phyloP scores from a whole-genome alignment of 2,329 filamentous ascomycete species.

The Apiospora sp. region DNA sequence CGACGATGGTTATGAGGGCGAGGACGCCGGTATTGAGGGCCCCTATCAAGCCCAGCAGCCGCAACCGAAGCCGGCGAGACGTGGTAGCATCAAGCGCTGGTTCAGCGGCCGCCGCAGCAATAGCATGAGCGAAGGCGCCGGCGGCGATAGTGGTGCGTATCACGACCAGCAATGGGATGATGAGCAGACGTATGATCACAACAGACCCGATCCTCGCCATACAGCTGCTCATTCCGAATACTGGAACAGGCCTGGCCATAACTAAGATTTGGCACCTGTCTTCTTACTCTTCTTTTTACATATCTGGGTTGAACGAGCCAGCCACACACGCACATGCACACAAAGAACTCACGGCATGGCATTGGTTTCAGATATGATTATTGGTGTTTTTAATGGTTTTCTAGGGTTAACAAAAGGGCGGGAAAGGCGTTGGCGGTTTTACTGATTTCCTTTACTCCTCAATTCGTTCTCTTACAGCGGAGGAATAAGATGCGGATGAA shows the following conservation, averaged over 20 bases:
- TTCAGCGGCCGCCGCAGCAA: slow-evolving; percentile 33
- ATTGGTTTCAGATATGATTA: background rate
- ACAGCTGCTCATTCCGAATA: slow-evolving; percentile 2
- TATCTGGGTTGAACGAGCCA: background rate
- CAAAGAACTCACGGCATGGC: background rate
- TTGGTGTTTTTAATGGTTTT: background rate
- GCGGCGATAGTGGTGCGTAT: background rate
- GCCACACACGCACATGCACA: background rate
- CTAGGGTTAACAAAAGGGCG: background rate
- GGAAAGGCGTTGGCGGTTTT: slow-evolving; percentile 3
- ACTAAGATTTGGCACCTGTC: background rate
- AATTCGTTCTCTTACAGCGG: background rate
- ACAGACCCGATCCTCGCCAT: background rate
- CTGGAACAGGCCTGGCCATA: slow-evolving; percentile 11
- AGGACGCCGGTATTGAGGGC: slow-evolving; percentile 23
- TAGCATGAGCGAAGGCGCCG: slow-evolving; percentile 21
- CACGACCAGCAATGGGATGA: background rate
- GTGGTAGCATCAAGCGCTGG: slow-evolving; percentile 33
- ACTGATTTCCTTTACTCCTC: background rate
- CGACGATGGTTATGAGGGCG: background rate
- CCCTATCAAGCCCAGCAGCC: background rate
- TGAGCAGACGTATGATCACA: background rate
- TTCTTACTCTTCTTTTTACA: background rate
- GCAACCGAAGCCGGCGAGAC: slow-evolving; percentile 4
- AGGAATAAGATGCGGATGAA: background rate